A percentile compares a stretch with the other conserved stretches of the same genome.
Evolutionary conservation across 805 yeast species (phyloP).

Genomic region (Ogataea polymorpha): DNA sequence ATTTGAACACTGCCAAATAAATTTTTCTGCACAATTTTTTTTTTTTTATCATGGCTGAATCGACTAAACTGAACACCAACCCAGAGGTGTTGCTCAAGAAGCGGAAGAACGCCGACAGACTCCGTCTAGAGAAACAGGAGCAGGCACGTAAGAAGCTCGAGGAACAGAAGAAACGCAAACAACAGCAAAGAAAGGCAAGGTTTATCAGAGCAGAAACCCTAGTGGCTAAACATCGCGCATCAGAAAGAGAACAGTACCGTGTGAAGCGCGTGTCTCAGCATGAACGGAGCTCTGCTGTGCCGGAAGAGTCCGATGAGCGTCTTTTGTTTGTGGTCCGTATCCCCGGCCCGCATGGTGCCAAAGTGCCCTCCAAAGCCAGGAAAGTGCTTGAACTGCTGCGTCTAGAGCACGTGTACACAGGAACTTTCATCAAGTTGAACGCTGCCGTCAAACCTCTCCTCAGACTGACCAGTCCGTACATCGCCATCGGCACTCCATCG

Average conservation of each 20-base stretch:
- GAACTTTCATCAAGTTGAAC: slow-evolving; percentile 68
- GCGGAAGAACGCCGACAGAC: slow-evolving; percentile 74
- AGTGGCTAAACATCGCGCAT: slow-evolving; percentile 62
- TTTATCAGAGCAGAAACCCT: slow-evolving; percentile 74
- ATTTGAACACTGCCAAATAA: slow-evolving; percentile 4
- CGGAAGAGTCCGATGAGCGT: slow-evolving; percentile 38
- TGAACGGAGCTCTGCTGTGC: slow-evolving; percentile 37
- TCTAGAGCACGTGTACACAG: slow-evolving; percentile 57
- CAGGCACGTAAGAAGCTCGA: slow-evolving; percentile 50
- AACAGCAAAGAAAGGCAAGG: slow-evolving; percentile 43
- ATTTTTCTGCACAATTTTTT: slow-evolving; percentile 7
- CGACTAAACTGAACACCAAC: slow-evolving; percentile 51
- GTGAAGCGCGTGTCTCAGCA: slow-evolving; percentile 57
- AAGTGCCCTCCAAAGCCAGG: slow-evolving; percentile 61
- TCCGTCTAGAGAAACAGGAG: slow-evolving; percentile 71
- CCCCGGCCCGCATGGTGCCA: slow-evolving; percentile 60
- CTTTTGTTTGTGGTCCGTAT: slow-evolving; percentile 67
- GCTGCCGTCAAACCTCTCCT: slow-evolving; percentile 58
- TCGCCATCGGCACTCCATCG: slow-evolving; percentile 74
- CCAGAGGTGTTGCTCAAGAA: slow-evolving; percentile 77
- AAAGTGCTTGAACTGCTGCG: slow-evolving; percentile 61
- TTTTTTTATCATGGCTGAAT: slow-evolving; percentile 21
- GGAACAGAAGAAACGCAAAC: slow-evolving; percentile 42
- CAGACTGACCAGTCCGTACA: slow-evolving; percentile 67
- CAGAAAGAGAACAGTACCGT: slow-evolving; percentile 66